Conservation (phyloP, 495 filamentous ascomycete genomes). For the Neurospora sp. region DNA sequence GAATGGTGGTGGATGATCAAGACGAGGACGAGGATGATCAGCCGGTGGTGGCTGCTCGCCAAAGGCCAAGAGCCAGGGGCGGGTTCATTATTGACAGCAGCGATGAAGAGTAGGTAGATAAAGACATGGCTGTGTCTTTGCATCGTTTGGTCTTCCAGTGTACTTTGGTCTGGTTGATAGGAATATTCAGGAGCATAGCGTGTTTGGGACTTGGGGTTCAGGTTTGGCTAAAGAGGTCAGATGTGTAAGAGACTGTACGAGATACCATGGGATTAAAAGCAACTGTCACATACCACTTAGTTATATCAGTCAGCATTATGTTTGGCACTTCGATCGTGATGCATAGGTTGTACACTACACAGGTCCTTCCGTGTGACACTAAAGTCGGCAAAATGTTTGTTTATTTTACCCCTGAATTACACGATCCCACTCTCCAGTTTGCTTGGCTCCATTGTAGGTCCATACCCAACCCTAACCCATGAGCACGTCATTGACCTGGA, state of each 20-base stretch:
- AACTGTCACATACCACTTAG: background rate
- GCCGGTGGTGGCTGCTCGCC: conserved; percentile 15
- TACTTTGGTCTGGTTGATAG: background rate
- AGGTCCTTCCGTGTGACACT: background rate
- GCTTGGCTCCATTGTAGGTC: background rate
- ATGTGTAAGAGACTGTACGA: background rate
- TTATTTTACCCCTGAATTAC: background rate
- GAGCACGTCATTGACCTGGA: background rate
- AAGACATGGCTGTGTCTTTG: background rate
- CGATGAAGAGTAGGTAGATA: conserved; percentile 38
- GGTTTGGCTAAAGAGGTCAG: background rate
- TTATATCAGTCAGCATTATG: background rate
- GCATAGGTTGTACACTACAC: background rate
- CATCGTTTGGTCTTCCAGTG: background rate
- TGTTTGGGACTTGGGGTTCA: background rate
- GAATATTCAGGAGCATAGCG: background rate
- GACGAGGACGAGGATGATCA: conserved; percentile 26
- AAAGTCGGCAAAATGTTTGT: background rate
- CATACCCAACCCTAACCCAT: background rate
- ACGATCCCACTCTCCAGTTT: background rate
- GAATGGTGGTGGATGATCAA: conserved; percentile 15
- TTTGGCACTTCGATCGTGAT: background rate
- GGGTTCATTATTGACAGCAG: conserved; percentile 49
- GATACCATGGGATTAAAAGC: background rate
- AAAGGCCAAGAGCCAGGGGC: conserved; percentile 32